Percentiles rank a stretch among this genome's conserved stretches.
Conservation (phyloP, 805 yeast species). For the Lachancea meyersii region DNA sequence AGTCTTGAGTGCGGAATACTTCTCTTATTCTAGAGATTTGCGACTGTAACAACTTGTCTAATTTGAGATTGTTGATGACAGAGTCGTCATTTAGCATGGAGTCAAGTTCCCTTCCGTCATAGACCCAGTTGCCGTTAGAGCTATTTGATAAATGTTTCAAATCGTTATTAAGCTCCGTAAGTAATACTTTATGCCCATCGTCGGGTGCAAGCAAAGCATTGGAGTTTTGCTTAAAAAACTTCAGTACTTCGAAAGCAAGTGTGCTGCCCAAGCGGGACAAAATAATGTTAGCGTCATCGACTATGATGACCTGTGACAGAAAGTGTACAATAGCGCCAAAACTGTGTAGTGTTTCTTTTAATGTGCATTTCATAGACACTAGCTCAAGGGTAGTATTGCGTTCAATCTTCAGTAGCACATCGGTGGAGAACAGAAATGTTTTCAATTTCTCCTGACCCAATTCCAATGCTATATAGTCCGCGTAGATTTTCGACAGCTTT, state of each 20-base stretch:
- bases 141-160: conserved; percentile 13
- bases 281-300: background rate
- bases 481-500: conserved; percentile 13
- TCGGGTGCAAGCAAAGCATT: conserved; percentile 13
- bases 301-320: background rate
- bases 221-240: conserved; percentile 20
- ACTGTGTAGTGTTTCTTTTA: background rate
- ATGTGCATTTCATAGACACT: background rate
- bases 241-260: conserved; percentile 21
- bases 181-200: conserved; percentile 7
- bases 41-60: conserved; percentile 24
- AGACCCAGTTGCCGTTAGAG: conserved; percentile 13
- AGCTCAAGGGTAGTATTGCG: background rate
- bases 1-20: conserved; percentile 12
- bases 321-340: background rate
- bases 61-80: conserved; percentile 19
- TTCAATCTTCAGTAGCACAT: conserved; percentile 9
- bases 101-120: conserved; percentile 15
- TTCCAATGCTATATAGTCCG: conserved; percentile 16
- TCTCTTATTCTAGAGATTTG: conserved; percentile 15
- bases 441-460: conserved; percentile 14
- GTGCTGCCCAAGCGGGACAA: conserved; percentile 15
- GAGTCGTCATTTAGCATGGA: conserved; percentile 20
- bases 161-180: conserved; percentile 10
- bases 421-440: conserved; percentile 15